A percentile compares a stretch with the other conserved stretches of the same genome.
Conservation (phyloP, 306 rosid species). For the Fragaria iinumae region DNA sequence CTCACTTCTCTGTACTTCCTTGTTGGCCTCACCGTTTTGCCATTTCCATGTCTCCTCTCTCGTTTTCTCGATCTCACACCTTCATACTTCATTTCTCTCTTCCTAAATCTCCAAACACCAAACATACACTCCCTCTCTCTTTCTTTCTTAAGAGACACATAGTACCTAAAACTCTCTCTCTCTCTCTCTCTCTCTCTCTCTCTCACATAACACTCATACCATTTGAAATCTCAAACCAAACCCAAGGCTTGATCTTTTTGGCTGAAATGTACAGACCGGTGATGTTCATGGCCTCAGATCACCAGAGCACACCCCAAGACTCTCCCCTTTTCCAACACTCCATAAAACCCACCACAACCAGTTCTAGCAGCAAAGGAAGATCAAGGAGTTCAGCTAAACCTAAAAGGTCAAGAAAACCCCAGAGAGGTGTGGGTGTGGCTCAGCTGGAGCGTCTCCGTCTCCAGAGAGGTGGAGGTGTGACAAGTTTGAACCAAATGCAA, state of each 20-base stretch:
- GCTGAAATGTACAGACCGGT: slow-evolving; percentile 37
- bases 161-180: background rate
- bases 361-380: slow-evolving; percentile 26
- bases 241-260: slow-evolving; percentile 4
- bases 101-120: too few species aligned
- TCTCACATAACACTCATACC: background rate
- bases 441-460: slow-evolving; percentile 60
- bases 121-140: too few species aligned
- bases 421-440: slow-evolving; percentile 78
- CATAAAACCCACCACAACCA: slow-evolving; percentile 21
- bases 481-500: slow-evolving; percentile 39
- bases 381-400: slow-evolving; percentile 24
- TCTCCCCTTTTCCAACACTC: slow-evolving; percentile 13
- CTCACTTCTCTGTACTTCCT: background rate
- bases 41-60: background rate
- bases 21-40: background rate
- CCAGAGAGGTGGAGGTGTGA: slow-evolving; percentile 60
- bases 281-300: slow-evolving; percentile 38
- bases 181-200: background rate
- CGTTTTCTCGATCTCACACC: too few species aligned
- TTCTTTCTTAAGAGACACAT: background rate
- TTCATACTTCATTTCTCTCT: too few species aligned
- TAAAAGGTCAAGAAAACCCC: slow-evolving; percentile 49
- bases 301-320: slow-evolving; percentile 12
- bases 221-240: background rate